These are phyloP conservation scores for rapeseed (Brassica napus) DNA, from an alignment of 345 rosid species.

Conservation along the genomic window DNA sequence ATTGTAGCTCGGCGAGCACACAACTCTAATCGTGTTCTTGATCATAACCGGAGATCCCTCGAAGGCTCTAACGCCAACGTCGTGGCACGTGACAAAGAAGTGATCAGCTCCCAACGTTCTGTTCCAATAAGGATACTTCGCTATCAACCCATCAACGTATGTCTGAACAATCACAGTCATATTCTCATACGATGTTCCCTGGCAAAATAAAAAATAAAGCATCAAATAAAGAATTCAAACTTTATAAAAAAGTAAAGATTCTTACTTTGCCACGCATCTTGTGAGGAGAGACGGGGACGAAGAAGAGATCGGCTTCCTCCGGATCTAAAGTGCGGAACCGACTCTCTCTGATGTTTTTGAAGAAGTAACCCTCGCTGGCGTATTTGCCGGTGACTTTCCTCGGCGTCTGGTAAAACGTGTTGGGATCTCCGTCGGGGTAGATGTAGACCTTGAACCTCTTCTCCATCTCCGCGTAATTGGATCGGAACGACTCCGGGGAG, in stretches of 20 bases:
- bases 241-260: neutral
- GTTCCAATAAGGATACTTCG: constrained; percentile 91
- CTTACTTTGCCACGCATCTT: constrained; percentile 68
- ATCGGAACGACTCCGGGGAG: constrained; percentile 57
- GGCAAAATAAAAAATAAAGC: constrained; percentile 16
- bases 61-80: constrained; percentile 92
- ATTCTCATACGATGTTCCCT: constrained; percentile 94
- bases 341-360: constrained; percentile 80
- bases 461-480: constrained; percentile 85
- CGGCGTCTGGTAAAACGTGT: constrained; percentile 77
- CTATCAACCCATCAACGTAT: constrained; percentile 67
- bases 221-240: neutral
- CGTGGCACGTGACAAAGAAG: constrained; percentile 96
- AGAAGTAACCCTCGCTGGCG: constrained; percentile 94
- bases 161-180: constrained; percentile 84
- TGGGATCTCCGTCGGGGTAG: constrained; percentile 95
- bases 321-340: constrained; percentile 75
- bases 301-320: constrained; percentile 84
- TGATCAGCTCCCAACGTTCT: constrained; percentile 97
- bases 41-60: constrained; percentile 76
- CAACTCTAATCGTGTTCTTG: constrained; percentile 89
- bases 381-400: constrained; percentile 93
- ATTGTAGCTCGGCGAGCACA: constrained; percentile 87
- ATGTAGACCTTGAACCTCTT: constrained; percentile 72
- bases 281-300: constrained; percentile 58